A percentile compares a stretch with the other conserved stretches of the same genome.
These are phyloP conservation scores for Lonicera japonica DNA, from an alignment of 129 eudicot genomes.

Conservation along the genomic window DNA sequence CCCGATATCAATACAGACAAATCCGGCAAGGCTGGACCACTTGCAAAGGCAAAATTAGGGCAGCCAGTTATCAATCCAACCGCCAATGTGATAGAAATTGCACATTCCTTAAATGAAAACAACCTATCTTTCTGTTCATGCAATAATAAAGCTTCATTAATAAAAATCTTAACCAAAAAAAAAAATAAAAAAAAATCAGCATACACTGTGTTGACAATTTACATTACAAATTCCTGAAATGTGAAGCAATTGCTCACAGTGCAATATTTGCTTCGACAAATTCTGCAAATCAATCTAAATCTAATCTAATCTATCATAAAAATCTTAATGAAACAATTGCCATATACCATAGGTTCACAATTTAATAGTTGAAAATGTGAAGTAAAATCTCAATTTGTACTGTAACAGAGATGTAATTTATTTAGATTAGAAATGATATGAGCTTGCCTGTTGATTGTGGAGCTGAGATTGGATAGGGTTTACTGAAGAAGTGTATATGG, in stretches of 20 bases:
- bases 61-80: constrained; percentile 63
- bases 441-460: constrained; percentile 39
- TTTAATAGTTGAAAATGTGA: neutral
- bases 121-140: constrained; percentile 60
- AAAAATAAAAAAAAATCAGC: too few species aligned
- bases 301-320: too few species aligned
- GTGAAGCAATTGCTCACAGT: too few species aligned
- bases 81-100: constrained; percentile 71
- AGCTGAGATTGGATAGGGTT: constrained; percentile 23
- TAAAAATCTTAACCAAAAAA: too few species aligned
- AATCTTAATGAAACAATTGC: too few species aligned
- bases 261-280: too few species aligned
- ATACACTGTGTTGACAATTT: too few species aligned
- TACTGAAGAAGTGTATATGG: constrained; percentile 40
- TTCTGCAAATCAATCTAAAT: too few species aligned
- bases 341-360: too few species aligned
- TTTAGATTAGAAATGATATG: too few species aligned
- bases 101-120: constrained; percentile 59
- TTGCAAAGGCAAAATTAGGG: constrained; percentile 46
- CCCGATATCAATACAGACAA: constrained; percentile 84
- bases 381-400: neutral
- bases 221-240: too few species aligned
- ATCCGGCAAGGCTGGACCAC: constrained; percentile 62
- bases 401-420: too few species aligned
- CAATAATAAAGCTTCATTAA: constrained; percentile 7